Percentiles rank a stretch among this genome's conserved stretches.
Conservation (phyloP, 805 yeast genomes). For the Wickerhamomyces hampshirensis region DNA sequence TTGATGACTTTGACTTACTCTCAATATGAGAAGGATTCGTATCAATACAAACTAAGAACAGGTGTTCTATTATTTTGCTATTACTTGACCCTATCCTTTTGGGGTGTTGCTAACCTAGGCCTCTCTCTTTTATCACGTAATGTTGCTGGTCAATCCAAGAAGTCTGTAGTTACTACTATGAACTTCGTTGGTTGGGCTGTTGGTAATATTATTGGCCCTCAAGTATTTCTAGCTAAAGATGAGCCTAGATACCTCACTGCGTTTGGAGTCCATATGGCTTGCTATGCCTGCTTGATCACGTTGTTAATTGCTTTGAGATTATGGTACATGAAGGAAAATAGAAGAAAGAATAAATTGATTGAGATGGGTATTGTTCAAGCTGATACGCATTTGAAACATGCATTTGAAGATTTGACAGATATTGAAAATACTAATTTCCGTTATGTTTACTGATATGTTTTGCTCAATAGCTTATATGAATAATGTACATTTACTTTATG, state of each 20-base stretch:
- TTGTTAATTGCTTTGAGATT: conserved; percentile 27
- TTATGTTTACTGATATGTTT: conserved; percentile 7
- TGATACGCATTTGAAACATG: conserved; percentile 23
- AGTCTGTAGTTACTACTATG: conserved; percentile 52
- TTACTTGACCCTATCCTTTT: conserved; percentile 30
- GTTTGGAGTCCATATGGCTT: conserved; percentile 17
- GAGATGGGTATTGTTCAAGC: conserved; percentile 21
- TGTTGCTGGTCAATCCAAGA: conserved; percentile 73
- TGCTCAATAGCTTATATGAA: too few relatives aligned
- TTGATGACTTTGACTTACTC: conserved; percentile 7
- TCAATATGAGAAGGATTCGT: conserved; percentile 3
- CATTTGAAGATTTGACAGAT: conserved; percentile 43
- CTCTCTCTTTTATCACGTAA: conserved; percentile 35
- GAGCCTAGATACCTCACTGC: conserved; percentile 58
- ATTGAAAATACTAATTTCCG: conserved; percentile 28
- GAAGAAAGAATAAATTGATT: conserved; percentile 22
- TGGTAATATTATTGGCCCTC: conserved; percentile 72
- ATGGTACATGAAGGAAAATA: conserved; percentile 39
- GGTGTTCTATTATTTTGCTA: conserved; percentile 24
- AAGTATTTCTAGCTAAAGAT: conserved; percentile 51
- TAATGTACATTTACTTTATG: too few relatives aligned
- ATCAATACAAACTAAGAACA: conserved; percentile 17
- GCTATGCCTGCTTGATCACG: conserved; percentile 31
- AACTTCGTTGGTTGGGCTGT: conserved; percentile 60
- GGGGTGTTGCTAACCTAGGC: conserved; percentile 32